These are phyloP conservation scores for Colletotrichum sp. DNA, from an alignment of 2,329 filamentous ascomycete species.

Conservation along the genomic window DNA sequence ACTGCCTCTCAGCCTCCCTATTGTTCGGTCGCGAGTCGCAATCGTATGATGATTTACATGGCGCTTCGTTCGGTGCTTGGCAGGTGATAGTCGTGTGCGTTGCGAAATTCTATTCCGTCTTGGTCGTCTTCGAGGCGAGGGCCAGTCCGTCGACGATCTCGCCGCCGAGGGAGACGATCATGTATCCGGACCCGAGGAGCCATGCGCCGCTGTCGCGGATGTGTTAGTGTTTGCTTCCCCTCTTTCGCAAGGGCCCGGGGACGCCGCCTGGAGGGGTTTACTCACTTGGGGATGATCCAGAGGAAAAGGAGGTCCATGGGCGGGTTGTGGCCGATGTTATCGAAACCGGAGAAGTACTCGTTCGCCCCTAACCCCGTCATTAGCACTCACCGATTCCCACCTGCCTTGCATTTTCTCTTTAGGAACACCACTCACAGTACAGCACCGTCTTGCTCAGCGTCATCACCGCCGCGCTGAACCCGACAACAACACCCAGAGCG, in stretches of 20 bases:
- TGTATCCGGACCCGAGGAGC: conserved; percentile 57
- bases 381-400: not conserved
- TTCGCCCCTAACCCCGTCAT: conserved; percentile 48
- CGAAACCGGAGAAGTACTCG: conserved; percentile 60
- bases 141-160: conserved; percentile 54
- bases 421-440: conserved; percentile 53
- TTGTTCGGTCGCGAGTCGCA: not conserved
- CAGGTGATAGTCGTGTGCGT: not conserved
- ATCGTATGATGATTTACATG: not conserved
- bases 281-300: conserved; percentile 65
- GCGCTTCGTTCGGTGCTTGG: not conserved
- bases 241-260: not conserved
- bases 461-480: conserved; percentile 61
- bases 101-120: conserved; percentile 39
- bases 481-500: conserved; percentile 49
- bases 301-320: conserved; percentile 47
- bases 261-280: not conserved
- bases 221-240: not conserved
- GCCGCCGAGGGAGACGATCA: conserved; percentile 52
- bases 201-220: conserved; percentile 50
- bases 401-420: not conserved
- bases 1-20: not conserved
- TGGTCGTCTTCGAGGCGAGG: conserved; percentile 38
- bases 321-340: conserved; percentile 62
- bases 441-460: conserved; percentile 66